Evolutionary conservation across 768 basidiomycete genomes (phyloP).

Genomic region (Boletus sp.): DNA sequence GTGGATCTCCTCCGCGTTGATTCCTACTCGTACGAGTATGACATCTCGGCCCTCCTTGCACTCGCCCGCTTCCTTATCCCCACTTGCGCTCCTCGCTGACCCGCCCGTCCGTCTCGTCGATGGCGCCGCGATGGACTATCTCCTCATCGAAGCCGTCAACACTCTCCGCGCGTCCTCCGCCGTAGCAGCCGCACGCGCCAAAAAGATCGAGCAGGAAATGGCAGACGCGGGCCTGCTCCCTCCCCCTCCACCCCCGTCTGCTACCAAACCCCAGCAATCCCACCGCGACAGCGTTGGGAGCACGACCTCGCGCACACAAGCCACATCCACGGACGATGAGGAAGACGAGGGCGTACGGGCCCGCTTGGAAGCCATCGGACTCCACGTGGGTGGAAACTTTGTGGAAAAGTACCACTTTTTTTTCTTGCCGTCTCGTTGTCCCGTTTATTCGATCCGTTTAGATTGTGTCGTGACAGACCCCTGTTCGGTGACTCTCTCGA

Average conservation of each 20-base stretch:
- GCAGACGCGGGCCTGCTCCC: conserved; percentile 72
- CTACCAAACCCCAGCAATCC: conserved; percentile 32
- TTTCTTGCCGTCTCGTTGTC: not conserved
- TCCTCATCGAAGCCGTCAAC: conserved; percentile 77
- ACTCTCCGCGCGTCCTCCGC: conserved; percentile 71
- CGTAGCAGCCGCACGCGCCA: conserved; percentile 63
- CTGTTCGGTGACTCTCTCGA: conserved; percentile 84
- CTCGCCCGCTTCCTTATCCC: conserved; percentile 13
- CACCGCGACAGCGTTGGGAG: conserved; percentile 37
- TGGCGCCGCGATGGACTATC: conserved; percentile 75
- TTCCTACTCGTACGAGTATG: too few species aligned
- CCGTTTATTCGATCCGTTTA: conserved; percentile 29
- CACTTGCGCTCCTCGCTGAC: conserved; percentile 56
- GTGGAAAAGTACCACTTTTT: conserved; percentile 63
- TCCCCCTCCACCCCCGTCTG: conserved; percentile 41
- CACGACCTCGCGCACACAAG: conserved; percentile 16
- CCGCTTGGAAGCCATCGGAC: conserved; percentile 78
- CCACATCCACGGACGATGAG: conserved; percentile 41
- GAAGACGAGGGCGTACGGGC: conserved; percentile 70
- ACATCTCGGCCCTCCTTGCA: conserved; percentile 23
- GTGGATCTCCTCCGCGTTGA: too few species aligned
- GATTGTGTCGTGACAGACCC: conserved; percentile 70
- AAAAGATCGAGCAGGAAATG: conserved; percentile 76
- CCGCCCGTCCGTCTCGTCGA: conserved; percentile 62
- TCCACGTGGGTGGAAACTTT: conserved; percentile 83